Percentiles rank a stretch among this genome's conserved stretches.
Conservation (phyloP, 2,329 filamentous ascomycete genomes). For the Microcera coccophila region DNA sequence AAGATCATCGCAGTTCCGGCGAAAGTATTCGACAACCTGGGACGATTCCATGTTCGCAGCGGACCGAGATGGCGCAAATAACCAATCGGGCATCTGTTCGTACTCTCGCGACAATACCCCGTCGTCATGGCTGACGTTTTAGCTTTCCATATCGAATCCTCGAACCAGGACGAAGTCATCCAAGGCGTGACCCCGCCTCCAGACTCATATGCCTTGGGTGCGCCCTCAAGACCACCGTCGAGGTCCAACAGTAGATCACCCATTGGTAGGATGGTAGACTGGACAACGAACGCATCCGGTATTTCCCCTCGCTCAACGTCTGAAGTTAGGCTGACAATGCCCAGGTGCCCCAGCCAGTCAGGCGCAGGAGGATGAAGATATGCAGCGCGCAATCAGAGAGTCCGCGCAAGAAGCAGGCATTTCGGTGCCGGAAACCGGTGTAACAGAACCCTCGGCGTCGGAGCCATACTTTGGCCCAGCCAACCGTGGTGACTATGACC, state of each 20-base stretch:
- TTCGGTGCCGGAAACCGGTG: constrained; percentile 43
- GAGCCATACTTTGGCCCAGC: constrained; percentile 57
- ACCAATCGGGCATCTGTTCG: constrained; percentile 45
- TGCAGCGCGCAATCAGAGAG: constrained; percentile 53
- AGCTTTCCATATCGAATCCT: constrained; percentile 56
- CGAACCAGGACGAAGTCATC: constrained; percentile 43
- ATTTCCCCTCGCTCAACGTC: constrained; percentile 23
- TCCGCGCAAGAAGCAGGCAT: constrained; percentile 53
- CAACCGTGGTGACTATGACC: constrained; percentile 52
- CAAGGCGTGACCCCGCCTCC: constrained; percentile 41
- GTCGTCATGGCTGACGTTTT: constrained; percentile 21
- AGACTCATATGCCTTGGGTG: constrained; percentile 40
- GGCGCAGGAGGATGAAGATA: constrained; percentile 52
- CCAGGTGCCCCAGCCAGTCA: constrained; percentile 36
- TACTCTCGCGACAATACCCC: not conserved
- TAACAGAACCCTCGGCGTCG: constrained; percentile 39
- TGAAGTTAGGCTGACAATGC: constrained; percentile 23
- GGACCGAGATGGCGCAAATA: constrained; percentile 48
- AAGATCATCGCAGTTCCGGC: constrained; percentile 37
- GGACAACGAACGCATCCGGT: constrained; percentile 42
- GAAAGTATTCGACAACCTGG: constrained; percentile 48
- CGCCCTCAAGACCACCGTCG: constrained; percentile 61
- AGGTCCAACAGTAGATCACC: constrained; percentile 56
- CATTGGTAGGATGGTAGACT: constrained; percentile 49
- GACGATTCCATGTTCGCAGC: constrained; percentile 52